Base-by-base conservation (phyloP, 1,284 basidiomycete genomes). In the Trichosporon ovoides region DNA sequence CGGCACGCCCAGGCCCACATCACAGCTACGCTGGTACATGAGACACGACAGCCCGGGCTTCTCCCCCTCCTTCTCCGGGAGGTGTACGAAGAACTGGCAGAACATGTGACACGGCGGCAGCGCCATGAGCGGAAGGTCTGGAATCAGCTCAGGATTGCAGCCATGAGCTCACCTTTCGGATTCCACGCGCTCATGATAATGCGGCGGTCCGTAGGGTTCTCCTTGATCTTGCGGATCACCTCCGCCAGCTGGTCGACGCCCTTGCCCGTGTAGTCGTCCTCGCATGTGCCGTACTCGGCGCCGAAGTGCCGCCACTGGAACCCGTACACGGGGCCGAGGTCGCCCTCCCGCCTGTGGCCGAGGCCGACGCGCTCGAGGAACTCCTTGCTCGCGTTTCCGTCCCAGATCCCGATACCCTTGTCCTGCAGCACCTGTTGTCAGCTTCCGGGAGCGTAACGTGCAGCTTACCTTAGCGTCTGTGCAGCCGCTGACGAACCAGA, bases 261-360 rank as follows among this genome's bases (percentile, higher is more conserved):
- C 70, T 96, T 79, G 0, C 90, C 91, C 0, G 82, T 78, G 73
- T 98, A 98, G 69, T 91, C 85, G 33, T 82, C 80, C 46, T 94
- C 89, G 65, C 87, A 89, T 63, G 90, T 86, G 19, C 80, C 81
- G 71, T 98, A 98, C 64, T 84, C 78, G 0, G 95, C 95, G 1
- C 96, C 95, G 76, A 98, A 98, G 75, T 98, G 94, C 56, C 95
- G 82, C 95, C 96, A 98, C 71, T 98, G 95, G 75, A 98, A 98
- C 0, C 95, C 95, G 73, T 98, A 98, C 2, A 98, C 91, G 0
- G 96, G 95, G 0, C 95, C 95, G 2, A 98, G 78, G 74, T 98
- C 95, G 7, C 95, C 96, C 71, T 91, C 88, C 2, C 88, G 79
- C n/a, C 93, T 81, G 69, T 95, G 86, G 0, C 81, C 81, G 18